Percentiles rank a stretch among this genome's conserved stretches.
Conservation (phyloP, 2,329 filamentous ascomycete species). For the Aciculosporium take region DNA sequence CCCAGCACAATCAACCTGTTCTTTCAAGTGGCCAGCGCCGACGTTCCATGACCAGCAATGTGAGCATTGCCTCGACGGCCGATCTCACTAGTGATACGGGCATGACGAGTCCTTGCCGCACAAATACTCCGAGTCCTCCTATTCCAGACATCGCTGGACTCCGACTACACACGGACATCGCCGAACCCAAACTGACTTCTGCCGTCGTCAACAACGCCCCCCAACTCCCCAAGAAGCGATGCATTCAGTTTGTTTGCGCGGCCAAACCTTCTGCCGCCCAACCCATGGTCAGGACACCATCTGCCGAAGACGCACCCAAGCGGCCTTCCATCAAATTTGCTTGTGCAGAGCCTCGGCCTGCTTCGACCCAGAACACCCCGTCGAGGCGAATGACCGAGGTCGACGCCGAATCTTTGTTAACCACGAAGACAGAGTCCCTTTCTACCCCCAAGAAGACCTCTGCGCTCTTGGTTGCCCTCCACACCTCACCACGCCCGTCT, state of each 20-base stretch:
- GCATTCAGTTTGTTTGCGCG: conserved; percentile 83
- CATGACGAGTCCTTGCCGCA: conserved; percentile 75
- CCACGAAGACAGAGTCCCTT: conserved; percentile 13
- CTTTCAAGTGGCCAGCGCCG: conserved; percentile 27
- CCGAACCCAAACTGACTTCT: conserved; percentile 14
- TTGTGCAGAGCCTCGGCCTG: conserved; percentile 39
- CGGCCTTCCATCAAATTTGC: conserved; percentile 63
- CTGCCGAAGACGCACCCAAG: conserved; percentile 27
- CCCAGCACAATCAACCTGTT: conserved; percentile 24
- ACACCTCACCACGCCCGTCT: conserved; percentile 12
- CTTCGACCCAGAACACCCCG: conserved; percentile 25
- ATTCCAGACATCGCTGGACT: conserved; percentile 42
- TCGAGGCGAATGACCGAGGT: conserved; percentile 13
- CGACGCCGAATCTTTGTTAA: conserved; percentile 5
- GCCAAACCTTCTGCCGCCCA: conserved; percentile 38
- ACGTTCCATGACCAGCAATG: conserved; percentile 63
- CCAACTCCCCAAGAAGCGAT: conserved; percentile 59
- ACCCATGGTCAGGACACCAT: conserved; percentile 19
- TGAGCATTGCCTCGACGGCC: conserved; percentile 69
- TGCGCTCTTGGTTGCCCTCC: conserved; percentile 9
- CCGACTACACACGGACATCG: conserved; percentile 21
- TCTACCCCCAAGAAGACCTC: conserved; percentile 19
- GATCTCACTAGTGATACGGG: conserved; percentile 93
- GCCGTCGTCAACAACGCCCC: conserved; percentile 11
- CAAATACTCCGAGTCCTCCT: conserved; percentile 81